Conservation (phyloP, 495 filamentous ascomycete species). For the Aspergillus cavernicola region DNA sequence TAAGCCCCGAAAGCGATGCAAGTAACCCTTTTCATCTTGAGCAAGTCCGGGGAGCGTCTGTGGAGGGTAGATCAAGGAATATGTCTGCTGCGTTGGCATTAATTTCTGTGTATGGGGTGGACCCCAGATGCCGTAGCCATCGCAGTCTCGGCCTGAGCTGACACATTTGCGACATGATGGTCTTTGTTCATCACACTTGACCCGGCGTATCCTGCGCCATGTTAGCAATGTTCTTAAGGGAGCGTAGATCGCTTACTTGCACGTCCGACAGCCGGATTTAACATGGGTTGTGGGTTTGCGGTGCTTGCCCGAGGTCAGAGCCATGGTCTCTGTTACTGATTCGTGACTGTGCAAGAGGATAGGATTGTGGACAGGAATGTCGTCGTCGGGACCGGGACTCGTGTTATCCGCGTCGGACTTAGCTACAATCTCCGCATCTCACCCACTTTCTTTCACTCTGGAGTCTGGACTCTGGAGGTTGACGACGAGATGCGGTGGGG, state of each 20-base stretch:
- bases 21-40: background rate
- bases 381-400: no score
- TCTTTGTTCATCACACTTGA: conserved; percentile 5
- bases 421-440: no score
- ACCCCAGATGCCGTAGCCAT: conserved; percentile 2
- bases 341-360: no score
- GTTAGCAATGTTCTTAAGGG: background rate
- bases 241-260: background rate
- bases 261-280: background rate
- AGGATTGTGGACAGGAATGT: no score
- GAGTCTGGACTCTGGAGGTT: no score
- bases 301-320: background rate
- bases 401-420: no score
- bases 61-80: background rate
- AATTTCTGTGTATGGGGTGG: background rate
- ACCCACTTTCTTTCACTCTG: no score
- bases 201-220: background rate
- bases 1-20: background rate
- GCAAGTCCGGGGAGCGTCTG: background rate
- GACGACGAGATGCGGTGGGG: no score
- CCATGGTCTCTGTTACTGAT: no score
- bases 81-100: background rate
- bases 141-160: background rate
- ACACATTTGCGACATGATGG: background rate
- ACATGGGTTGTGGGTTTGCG: background rate